Conservation (phyloP, 768 basidiomycete genomes). For the Mycena metata region DNA sequence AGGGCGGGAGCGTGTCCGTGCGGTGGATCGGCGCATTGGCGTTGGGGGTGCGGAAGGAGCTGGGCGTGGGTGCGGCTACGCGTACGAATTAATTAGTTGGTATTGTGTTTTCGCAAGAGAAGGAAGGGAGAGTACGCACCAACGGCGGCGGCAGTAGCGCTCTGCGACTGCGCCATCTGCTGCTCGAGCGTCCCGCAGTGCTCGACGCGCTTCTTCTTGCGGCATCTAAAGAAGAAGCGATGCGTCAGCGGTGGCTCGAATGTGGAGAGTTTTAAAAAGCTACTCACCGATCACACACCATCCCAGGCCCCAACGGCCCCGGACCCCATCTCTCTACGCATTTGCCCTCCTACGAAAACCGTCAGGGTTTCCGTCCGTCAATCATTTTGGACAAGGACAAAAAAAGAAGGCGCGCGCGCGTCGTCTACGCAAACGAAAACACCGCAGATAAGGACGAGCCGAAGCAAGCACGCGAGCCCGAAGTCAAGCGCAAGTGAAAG, state of each 20-base stretch:
- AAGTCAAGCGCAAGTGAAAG: no score
- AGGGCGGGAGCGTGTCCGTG: constrained; percentile 46
- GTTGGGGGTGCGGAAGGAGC: constrained; percentile 5
- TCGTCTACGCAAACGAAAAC: no score
- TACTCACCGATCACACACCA: constrained; percentile 80
- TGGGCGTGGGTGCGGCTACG: not conserved
- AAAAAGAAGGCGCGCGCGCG: no score
- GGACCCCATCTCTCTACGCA: constrained; percentile 93
- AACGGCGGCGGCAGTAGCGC: constrained; percentile 27
- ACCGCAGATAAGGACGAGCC: no score
- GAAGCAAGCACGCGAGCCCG: no score
- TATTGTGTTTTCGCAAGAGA: no score
- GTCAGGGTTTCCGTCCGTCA: no score
- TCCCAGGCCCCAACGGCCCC: constrained; percentile 86
- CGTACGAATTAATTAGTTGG: not conserved
- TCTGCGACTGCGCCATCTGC: constrained; percentile 34
- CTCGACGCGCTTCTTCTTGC: constrained; percentile 90
- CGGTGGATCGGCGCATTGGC: constrained; percentile 36
- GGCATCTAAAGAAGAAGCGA: constrained; percentile 46
- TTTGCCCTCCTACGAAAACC: constrained; percentile 82
- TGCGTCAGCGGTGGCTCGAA: no score
- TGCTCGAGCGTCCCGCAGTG: constrained; percentile 76
- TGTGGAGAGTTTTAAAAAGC: no score
- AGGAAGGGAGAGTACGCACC: not conserved
- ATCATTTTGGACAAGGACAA: no score